Evolutionary conservation across 1,139 yeast species (phyloP).

Genomic region (Yamadazyma mexicana): DNA sequence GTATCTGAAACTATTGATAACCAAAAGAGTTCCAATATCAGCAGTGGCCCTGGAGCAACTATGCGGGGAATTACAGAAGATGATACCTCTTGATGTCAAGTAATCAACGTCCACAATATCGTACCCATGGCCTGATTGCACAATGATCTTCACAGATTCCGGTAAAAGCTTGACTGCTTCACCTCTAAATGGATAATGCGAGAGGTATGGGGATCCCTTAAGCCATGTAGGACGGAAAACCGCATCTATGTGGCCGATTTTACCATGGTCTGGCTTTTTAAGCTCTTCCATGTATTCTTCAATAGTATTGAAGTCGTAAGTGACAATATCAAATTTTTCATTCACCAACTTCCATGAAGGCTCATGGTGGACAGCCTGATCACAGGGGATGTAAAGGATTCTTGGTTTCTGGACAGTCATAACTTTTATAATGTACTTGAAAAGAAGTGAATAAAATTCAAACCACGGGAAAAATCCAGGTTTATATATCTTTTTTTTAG

Average conservation of each 20-base stretch:
- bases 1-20: constrained; percentile 28
- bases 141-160: constrained; percentile 22
- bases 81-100: constrained; percentile 26
- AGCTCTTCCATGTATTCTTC: constrained; percentile 31
- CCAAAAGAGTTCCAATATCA: constrained; percentile 29
- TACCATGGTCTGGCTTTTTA: constrained; percentile 29
- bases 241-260: constrained; percentile 29
- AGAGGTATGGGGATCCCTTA: constrained; percentile 31
- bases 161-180: constrained; percentile 30
- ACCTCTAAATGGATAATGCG: constrained; percentile 29
- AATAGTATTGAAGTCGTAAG: constrained; percentile 28
- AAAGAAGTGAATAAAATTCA: no score
- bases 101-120: constrained; percentile 36
- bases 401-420: constrained; percentile 21
- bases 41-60: constrained; percentile 37
- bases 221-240: constrained; percentile 36
- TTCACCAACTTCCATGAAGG: constrained; percentile 30
- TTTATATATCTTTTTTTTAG: neutral
- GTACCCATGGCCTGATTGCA: constrained; percentile 36
- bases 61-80: constrained; percentile 36
- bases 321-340: constrained; percentile 29
- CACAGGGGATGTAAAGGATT: constrained; percentile 35
- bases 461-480: no score
- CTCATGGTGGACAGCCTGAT: constrained; percentile 29
- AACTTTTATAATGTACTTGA: no score